Percentiles rank a stretch among this genome's conserved stretches.
Evolutionary conservation across 2,329 filamentous ascomycete genomes (phyloP).

Genomic region (Fusarium lyarnte): DNA sequence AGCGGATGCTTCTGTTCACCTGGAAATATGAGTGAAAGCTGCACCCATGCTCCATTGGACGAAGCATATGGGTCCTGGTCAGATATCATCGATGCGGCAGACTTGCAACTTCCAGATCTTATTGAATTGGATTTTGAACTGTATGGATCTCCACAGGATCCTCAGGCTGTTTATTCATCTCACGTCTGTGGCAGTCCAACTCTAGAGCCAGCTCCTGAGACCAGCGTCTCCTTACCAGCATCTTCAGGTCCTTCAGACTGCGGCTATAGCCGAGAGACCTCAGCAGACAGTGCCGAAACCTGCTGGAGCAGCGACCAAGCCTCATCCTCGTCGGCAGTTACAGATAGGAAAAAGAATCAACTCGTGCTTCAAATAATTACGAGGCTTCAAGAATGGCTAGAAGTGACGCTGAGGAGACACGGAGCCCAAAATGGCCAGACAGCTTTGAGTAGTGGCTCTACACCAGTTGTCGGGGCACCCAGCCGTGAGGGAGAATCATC

Average conservation of each 20-base stretch:
- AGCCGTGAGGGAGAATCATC: background rate
- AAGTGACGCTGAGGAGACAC: accelerated
- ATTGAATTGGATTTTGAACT: background rate
- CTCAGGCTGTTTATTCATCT: background rate
- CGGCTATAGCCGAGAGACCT: background rate
- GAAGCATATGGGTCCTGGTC: background rate
- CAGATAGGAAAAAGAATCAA: background rate
- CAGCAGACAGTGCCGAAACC: background rate
- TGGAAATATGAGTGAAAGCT: background rate
- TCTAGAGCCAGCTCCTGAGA: background rate
- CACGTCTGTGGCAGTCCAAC: background rate
- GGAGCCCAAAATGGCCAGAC: background rate
- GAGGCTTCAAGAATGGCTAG: background rate
- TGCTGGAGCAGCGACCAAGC: background rate
- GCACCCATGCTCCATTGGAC: background rate
- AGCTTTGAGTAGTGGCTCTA: background rate
- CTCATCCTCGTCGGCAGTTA: background rate
- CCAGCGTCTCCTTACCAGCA: background rate
- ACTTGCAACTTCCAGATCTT: background rate
- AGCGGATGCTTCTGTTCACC: background rate
- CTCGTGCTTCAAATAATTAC: background rate
- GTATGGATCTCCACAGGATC: background rate
- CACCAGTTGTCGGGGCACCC: background rate
- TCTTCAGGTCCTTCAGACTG: background rate
- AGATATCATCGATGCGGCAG: background rate